Evolutionary conservation across 805 yeast genomes (phyloP), one percentile per base, ranked within the genome.

Genomic region (Cyberlindnera mississippiensis): DNA sequence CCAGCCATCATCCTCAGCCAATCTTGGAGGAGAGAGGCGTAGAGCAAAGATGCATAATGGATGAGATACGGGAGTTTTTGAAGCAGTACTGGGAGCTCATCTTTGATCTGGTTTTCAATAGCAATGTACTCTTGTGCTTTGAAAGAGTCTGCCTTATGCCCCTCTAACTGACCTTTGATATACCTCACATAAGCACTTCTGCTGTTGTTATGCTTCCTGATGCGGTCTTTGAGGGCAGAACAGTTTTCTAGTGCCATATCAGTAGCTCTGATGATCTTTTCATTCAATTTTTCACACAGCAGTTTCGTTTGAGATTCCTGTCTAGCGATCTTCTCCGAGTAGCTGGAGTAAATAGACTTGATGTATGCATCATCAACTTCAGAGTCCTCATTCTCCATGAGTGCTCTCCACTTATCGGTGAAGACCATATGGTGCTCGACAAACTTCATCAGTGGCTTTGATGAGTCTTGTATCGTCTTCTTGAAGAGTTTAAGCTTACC

Each of bases 1-100:
- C 71, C 72, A 18, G 62, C 46, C 28, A 67, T 36, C 17, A 53
- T 48, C 37, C 51, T 55, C 13, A 66, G 53, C 60, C 66, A 68
- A 14, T 58, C 46, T 28, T 57, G 42, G 6, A 54, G 34, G 22
- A 48, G 24, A 4, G 47, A 52, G 27, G 59, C 55, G 26, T 59
- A 57, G 1, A 50, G 28, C 12, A 64, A 28, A 1, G 61, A 38
- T 3, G 47, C 14, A 14, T 55, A 48, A 18, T 53, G 54, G 0
- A 47, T 14, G 3, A 58, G 40, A 11, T 42, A 24, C 11, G 42
- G 28, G 1, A 56, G 28, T 5, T 51, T 33, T 0, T 46, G 28
- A 6, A 59, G 38, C 26, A 66, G 50, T 1, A 26, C 17, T 1
- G 71, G 71, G 9, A 67, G 45, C 10, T 66, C 64, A 19, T 48